These are phyloP conservation scores for Colletotrichum higginsianum DNA, from an alignment of 2,329 filamentous ascomycete genomes.

Conservation along the genomic window DNA sequence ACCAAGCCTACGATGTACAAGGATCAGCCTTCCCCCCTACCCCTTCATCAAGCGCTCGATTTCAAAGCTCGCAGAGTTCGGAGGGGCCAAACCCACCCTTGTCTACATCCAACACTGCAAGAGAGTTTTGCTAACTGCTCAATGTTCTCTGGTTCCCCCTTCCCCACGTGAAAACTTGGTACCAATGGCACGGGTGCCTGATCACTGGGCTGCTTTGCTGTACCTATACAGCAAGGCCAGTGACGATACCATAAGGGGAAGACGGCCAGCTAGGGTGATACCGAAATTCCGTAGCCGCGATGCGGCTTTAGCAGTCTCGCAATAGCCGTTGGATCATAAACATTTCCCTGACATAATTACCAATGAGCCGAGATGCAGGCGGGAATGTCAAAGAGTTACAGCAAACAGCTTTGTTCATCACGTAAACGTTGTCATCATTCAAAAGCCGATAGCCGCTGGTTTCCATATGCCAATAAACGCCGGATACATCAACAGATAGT, in stretches of 20 bases:
- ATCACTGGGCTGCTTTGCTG: background rate
- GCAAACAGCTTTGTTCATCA: background rate
- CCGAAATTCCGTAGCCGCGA: background rate
- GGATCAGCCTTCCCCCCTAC: background rate
- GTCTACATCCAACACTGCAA: background rate
- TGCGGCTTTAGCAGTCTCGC: background rate
- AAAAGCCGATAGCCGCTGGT: constrained; percentile 4
- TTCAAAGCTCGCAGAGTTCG: background rate
- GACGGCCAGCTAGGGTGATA: constrained; percentile 9
- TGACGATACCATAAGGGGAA: constrained; percentile 14
- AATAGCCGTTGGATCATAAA: background rate
- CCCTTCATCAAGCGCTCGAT: background rate
- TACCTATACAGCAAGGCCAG: background rate
- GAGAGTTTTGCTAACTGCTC: constrained; percentile 12
- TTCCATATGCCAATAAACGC: constrained; percentile 22
- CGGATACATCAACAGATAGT: constrained; percentile 13
- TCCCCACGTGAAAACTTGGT: constrained; percentile 3
- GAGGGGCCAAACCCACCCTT: background rate
- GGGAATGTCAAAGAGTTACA: background rate
- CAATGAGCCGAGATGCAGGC: too few species aligned
- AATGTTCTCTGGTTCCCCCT: background rate
- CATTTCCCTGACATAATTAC: too few species aligned
- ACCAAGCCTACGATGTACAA: background rate
- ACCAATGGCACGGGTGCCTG: constrained; percentile 21
- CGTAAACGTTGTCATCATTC: constrained; percentile 20